Percentiles rank a stretch among this genome's conserved stretches.
phyloP scores from a whole-genome alignment of 2,329 filamentous ascomycete species.

The Mycosphaerelloides madeirae region DNA sequence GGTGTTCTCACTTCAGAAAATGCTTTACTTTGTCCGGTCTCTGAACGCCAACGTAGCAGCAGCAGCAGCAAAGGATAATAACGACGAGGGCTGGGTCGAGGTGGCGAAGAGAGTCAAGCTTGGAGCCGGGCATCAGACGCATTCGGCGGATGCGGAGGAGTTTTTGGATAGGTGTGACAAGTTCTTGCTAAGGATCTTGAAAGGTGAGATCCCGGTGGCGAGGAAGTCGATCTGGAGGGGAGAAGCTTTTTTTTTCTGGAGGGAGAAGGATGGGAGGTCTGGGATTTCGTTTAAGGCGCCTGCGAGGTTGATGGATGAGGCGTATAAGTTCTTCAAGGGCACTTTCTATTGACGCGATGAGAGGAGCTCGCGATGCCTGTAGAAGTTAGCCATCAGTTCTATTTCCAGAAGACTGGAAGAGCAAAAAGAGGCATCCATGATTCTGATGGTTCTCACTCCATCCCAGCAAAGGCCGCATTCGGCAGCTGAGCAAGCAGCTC shows the following conservation, averaged over 20 bases:
- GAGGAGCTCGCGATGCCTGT: too few species aligned
- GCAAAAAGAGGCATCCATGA: too few species aligned
- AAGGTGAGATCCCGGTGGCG: constrained; percentile 32
- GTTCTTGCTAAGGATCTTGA: constrained; percentile 33
- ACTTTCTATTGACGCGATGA: background rate
- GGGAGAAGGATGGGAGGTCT: constrained; percentile 29
- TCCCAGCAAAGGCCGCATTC: too few species aligned
- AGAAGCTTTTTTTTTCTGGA: constrained; percentile 35
- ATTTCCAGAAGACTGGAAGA: too few species aligned
- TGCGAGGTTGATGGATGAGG: constrained; percentile 28
- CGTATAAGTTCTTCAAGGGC: constrained; percentile 27
- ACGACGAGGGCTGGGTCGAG: constrained; percentile 23
- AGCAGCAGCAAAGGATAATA: constrained; percentile 13
- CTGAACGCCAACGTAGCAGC: constrained; percentile 27
- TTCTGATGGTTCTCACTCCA: too few species aligned
- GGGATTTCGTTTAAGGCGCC: constrained; percentile 36
- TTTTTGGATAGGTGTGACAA: constrained; percentile 33
- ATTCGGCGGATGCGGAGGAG: constrained; percentile 34
- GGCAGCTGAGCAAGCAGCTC: too few species aligned
- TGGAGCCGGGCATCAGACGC: constrained; percentile 36
- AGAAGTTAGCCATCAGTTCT: too few species aligned
- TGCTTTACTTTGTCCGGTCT: constrained; percentile 33
- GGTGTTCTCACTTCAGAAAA: constrained; percentile 34
- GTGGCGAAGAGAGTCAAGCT: constrained; percentile 23
- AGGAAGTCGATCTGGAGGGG: constrained; percentile 28